Percentiles rank a stretch among this genome's conserved stretches.
Evolutionary conservation across 331 rosid genomes (phyloP).

Genomic region (Quercus lobata): DNA sequence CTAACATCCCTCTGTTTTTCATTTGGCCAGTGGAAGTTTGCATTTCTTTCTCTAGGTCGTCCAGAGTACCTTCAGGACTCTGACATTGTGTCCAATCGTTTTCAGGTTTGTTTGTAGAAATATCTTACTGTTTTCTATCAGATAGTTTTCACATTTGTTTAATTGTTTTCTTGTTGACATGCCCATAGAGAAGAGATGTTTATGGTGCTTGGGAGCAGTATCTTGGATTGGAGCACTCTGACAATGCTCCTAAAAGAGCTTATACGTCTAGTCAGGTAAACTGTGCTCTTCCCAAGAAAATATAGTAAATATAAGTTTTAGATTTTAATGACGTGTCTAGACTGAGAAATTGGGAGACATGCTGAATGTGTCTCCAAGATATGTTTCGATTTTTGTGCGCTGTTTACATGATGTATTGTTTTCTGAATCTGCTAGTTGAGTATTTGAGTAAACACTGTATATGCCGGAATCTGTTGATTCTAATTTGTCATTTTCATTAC

Average conservation of each 20-base stretch:
- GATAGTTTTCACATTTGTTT: conserved; percentile 14
- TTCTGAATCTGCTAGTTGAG: not conserved
- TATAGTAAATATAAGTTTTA: not conserved
- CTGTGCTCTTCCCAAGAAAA: not conserved
- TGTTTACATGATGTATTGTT: not conserved
- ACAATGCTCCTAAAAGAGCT: conserved; percentile 78
- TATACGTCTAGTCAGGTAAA: conserved; percentile 79
- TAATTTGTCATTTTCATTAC: conserved; percentile 10
- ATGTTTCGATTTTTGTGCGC: not conserved
- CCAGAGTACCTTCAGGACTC: conserved; percentile 88
- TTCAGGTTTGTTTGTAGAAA: conserved; percentile 49
- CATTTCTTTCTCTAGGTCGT: conserved; percentile 81
- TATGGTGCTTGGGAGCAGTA: conserved; percentile 98
- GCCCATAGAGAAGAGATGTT: conserved; percentile 79
- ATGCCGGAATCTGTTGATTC: not conserved
- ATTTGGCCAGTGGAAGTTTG: conserved; percentile 83
- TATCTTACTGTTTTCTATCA: not conserved
- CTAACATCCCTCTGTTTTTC: conserved; percentile 3
- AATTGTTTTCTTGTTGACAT: conserved; percentile 13
- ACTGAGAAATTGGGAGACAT: not conserved
- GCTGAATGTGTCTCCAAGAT: not conserved
- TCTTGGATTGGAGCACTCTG: conserved; percentile 93
- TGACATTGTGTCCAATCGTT: conserved; percentile 75
- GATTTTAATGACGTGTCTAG: not conserved
- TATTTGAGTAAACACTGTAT: not conserved